Conservation (phyloP, 2,329 filamentous ascomycete genomes). For the Epichloe coenophiala region DNA sequence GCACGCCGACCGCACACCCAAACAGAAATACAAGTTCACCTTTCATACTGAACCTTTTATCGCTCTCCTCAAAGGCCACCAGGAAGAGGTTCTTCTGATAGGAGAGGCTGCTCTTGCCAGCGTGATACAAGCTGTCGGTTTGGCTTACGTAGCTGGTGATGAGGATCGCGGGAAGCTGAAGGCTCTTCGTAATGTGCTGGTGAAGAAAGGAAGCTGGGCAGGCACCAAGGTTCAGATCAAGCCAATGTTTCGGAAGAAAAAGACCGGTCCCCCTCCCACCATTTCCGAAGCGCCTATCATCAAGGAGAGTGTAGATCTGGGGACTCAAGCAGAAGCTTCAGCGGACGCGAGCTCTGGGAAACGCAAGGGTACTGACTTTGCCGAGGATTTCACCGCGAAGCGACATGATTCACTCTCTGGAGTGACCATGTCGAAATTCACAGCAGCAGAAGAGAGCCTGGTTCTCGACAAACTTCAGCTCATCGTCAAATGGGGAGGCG, state of each 20-base stretch:
- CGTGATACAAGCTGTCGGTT: constrained; percentile 75
- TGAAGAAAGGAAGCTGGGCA: constrained; percentile 86
- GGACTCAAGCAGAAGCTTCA: constrained; percentile 8
- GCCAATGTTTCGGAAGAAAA: constrained; percentile 92
- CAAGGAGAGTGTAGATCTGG: constrained; percentile 16
- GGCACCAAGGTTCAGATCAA: constrained; percentile 99
- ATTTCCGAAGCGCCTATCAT: constrained; percentile 21
- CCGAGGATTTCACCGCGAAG: constrained; percentile 27
- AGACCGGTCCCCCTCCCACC: constrained; percentile 41
- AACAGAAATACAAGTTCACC: constrained; percentile 99
- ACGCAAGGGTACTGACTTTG: constrained; percentile 5
- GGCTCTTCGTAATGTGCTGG: constrained; percentile 69
- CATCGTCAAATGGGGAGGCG: constrained; percentile 97
- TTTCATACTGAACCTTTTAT: constrained; percentile 97
- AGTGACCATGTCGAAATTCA: constrained; percentile 85
- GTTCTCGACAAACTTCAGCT: constrained; percentile 92
- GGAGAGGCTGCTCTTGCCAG: constrained; percentile 80
- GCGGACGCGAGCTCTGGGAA: constrained; percentile 6
- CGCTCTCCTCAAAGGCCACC: constrained; percentile 83
- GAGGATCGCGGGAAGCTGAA: constrained; percentile 84
- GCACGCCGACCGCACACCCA: constrained; percentile 92
- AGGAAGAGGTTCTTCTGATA: constrained; percentile 89
- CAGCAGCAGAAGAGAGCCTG: constrained; percentile 82
- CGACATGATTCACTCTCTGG: constrained; percentile 78
- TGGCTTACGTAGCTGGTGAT: constrained; percentile 62